phyloP scores from a whole-genome alignment of 169 alveolate species.

The Cyclospora cayetanensis region DNA sequence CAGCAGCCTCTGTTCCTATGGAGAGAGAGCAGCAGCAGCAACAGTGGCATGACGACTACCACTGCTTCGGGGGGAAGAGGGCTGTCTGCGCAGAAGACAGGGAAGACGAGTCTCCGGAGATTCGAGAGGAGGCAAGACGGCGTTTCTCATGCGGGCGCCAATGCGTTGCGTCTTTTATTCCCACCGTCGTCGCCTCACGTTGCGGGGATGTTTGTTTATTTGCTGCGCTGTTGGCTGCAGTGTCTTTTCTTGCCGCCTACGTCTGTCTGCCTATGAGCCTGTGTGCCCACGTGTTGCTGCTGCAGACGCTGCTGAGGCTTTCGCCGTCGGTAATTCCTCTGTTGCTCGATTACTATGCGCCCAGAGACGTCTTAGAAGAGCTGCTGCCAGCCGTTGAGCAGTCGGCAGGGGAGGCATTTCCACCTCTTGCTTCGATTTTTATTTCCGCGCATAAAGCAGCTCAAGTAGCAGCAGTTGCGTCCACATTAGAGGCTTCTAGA shows the following conservation, averaged over 20 bases:
- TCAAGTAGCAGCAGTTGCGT: conserved; percentile 20
- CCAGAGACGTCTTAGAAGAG: conserved; percentile 34
- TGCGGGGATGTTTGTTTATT: not conserved
- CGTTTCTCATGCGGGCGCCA: not conserved
- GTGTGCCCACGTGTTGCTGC: too few relatives aligned
- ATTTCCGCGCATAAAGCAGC: conserved; percentile 18
- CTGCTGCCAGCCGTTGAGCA: conserved; percentile 39
- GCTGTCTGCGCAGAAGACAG: conserved; percentile 16
- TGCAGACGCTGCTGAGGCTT: conserved; percentile 31
- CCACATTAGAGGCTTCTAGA: conserved; percentile 4
- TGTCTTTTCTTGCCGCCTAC: not conserved
- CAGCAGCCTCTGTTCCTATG: conserved; percentile 23
- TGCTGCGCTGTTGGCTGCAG: not conserved
- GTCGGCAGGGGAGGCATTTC: conserved; percentile 3
- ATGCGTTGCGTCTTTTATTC: not conserved
- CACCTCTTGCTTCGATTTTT: not conserved
- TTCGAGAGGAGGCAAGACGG: not conserved
- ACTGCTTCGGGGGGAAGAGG: too few relatives aligned
- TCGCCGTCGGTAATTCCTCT: conserved; percentile 20
- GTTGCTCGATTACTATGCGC: conserved; percentile 21
- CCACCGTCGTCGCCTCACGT: not conserved
- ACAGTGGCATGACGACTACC: too few relatives aligned
- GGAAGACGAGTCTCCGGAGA: conserved; percentile 30
- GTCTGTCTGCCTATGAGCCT: not conserved
- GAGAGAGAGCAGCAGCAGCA: conserved; percentile 11